Conservation (phyloP, 768 basidiomycete species). For the Trametes punicea region DNA sequence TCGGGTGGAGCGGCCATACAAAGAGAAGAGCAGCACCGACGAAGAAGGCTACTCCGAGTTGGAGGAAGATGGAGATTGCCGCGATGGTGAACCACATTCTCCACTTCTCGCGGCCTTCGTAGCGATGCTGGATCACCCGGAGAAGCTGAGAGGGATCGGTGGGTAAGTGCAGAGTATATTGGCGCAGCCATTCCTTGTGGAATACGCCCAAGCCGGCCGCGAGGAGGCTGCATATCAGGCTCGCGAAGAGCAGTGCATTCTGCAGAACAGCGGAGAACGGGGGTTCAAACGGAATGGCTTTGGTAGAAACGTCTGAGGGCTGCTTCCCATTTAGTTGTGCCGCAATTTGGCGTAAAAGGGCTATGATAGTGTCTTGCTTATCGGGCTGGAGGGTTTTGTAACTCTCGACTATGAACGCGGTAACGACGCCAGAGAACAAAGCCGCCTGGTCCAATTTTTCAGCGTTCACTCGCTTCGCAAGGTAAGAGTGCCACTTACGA, state of each 20-base stretch:
- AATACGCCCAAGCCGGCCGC: conserved; percentile 11
- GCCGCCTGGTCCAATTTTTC: not conserved
- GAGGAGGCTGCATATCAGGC: conserved; percentile 9
- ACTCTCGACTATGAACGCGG: not conserved
- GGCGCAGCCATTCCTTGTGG: conserved; percentile 14
- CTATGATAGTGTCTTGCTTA: not conserved
- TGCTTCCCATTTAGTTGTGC: not conserved
- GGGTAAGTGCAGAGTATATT: conserved; percentile 10
- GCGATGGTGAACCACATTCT: conserved; percentile 59
- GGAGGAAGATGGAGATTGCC: conserved; percentile 59
- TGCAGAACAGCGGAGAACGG: not conserved
- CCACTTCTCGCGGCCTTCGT: conserved; percentile 33
- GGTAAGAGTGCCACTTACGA: conserved; percentile 6
- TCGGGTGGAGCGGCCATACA: conserved; percentile 53
- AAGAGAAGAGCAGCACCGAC: conserved; percentile 51
- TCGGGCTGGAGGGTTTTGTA: not conserved
- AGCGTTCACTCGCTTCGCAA: too few species aligned
- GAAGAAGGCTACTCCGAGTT: conserved; percentile 52
- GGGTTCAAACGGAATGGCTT: not conserved
- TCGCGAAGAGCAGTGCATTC: conserved; percentile 11
- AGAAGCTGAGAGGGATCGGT: not conserved
- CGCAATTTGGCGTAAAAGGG: conserved; percentile 1
- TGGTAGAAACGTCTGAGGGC: not conserved
- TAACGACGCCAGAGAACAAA: conserved; percentile 3
- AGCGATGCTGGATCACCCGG: conserved; percentile 46